phyloP scores from a whole-genome alignment of 805 yeast species.

The Kodamaea jinghongensis region DNA sequence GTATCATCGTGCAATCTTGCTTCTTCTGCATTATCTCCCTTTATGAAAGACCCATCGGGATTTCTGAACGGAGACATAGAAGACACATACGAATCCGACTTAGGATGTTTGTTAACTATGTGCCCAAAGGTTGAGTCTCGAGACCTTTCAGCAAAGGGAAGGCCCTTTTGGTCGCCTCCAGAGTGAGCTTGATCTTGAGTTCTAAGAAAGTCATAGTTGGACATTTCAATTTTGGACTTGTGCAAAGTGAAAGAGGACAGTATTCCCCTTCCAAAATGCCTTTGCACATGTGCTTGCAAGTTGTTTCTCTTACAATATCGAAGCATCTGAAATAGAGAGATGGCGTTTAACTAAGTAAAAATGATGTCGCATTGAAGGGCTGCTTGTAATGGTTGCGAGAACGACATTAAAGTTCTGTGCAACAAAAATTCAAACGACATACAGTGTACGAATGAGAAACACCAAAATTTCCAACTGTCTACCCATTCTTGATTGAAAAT shows the following conservation, averaged over 20 bases:
- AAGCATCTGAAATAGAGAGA: constrained; percentile 3
- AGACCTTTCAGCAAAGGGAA: constrained; percentile 1
- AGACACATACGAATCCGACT: constrained; percentile 1
- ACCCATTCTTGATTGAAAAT: background rate
- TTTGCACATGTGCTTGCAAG: too few relatives aligned
- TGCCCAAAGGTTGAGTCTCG: constrained; percentile 5
- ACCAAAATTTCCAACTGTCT: constrained; percentile 4
- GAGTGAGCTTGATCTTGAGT: background rate
- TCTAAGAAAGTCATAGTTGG: constrained; percentile 6
- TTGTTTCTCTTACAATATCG: background rate
- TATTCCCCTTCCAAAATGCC: too few relatives aligned
- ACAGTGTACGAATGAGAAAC: constrained; percentile 5
- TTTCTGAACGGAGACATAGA: constrained; percentile 35
- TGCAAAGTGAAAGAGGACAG: background rate
- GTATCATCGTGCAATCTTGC: constrained; percentile 62
- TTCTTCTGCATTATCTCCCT: constrained; percentile 46
- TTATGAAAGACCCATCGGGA: constrained; percentile 38
- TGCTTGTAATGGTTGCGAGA: background rate
- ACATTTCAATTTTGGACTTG: constrained; percentile 3
- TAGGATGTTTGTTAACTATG: constrained; percentile 2
- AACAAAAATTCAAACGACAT: too few relatives aligned
- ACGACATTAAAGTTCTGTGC: too few relatives aligned
- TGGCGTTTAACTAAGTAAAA: too few relatives aligned
- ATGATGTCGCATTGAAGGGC: background rate
- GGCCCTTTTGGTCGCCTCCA: background rate